Conservation (phyloP, 139 green algal species). For the Chlorella sp. region DNA sequence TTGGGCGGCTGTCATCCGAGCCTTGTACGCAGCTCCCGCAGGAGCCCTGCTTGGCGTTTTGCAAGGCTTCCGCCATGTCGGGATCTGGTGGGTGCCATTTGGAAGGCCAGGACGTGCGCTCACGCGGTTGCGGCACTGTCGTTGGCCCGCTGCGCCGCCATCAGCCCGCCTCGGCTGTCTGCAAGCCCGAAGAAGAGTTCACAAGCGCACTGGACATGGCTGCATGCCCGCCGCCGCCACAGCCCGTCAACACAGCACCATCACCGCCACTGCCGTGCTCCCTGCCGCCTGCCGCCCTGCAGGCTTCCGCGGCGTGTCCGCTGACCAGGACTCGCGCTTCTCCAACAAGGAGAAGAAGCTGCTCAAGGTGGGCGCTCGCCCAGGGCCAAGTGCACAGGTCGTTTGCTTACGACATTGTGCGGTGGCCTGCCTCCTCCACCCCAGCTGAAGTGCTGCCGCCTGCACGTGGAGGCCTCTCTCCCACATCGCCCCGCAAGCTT, state of each 20-base stretch:
- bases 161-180: background rate
- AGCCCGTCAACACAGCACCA: too few relatives aligned
- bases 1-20: too few relatives aligned
- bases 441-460: background rate
- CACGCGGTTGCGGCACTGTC: background rate
- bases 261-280: background rate
- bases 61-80: background rate
- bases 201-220: background rate
- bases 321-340: slow-evolving; percentile 78
- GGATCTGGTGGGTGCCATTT: background rate
- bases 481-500: background rate
- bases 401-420: background rate
- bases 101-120: background rate
- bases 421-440: too few relatives aligned
- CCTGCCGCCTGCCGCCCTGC: background rate
- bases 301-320: slow-evolving; percentile 48
- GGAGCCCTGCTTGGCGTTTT: too few relatives aligned
- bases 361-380: slow-evolving; percentile 47
- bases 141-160: too few relatives aligned
- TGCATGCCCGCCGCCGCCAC: too few relatives aligned
- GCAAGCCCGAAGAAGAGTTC: background rate
- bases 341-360: slow-evolving; percentile 83
- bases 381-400: too few relatives aligned
- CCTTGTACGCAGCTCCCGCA: too few relatives aligned
- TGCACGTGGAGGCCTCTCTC: background rate